Percentiles rank a stretch among this genome's conserved stretches.
Conservation (phyloP, 129 eudicot species). For the Scalesia atractyloides region DNA sequence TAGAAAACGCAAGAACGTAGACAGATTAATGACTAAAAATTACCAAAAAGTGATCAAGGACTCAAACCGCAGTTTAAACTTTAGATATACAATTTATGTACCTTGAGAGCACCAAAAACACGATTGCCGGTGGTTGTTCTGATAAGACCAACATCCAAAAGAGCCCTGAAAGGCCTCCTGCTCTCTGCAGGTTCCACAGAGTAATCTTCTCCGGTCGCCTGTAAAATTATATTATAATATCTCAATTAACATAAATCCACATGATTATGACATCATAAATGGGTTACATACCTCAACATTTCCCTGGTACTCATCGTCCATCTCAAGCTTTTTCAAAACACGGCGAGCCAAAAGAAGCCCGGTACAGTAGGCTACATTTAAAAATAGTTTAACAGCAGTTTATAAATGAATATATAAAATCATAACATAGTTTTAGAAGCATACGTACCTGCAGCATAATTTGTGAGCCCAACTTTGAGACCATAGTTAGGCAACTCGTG, state of each 20-base stretch:
- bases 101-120: slow-evolving; percentile 69
- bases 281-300: slow-evolving; percentile 48
- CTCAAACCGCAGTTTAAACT: not conserved
- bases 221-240: not conserved
- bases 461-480: slow-evolving; percentile 61
- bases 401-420: not conserved
- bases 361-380: slow-evolving; percentile 34
- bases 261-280: not conserved
- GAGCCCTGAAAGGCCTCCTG: slow-evolving; percentile 71
- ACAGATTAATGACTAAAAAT: not conserved
- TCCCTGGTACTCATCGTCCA: slow-evolving; percentile 65
- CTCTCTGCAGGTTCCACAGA: slow-evolving; percentile 57
- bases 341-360: slow-evolving; percentile 72
- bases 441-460: slow-evolving; percentile 55
- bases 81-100: slow-evolving; percentile 4
- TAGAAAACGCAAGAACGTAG: not conserved
- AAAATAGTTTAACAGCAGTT: not conserved
- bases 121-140: slow-evolving; percentile 65
- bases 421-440: not conserved
- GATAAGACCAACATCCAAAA: slow-evolving; percentile 60
- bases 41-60: not conserved
- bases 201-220: slow-evolving; percentile 61
- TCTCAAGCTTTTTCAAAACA: slow-evolving; percentile 52
- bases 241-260: not conserved
- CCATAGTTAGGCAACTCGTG: slow-evolving; percentile 57